A percentile compares a stretch with the other conserved stretches of the same genome.
Evolutionary conservation across 176 grass and related monocot genomes (phyloP).

Genomic region (Oryza glumipatula): DNA sequence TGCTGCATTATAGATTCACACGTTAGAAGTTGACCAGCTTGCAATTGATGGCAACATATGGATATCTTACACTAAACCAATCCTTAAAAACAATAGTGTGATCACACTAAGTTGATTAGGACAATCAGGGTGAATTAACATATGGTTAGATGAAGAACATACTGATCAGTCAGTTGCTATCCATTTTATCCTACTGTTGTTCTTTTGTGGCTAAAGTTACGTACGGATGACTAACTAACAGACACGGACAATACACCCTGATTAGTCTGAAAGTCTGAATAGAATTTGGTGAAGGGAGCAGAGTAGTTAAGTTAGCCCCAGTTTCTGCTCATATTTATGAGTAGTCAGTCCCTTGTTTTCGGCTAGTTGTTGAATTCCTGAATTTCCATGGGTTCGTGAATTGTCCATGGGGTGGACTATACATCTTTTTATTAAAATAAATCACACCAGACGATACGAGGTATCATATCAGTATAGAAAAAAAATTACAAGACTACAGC

Average conservation of each 20-base stretch:
- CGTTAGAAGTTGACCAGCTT: constrained; percentile 25
- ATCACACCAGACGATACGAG: no score
- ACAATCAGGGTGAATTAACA: neutral
- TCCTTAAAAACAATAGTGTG: neutral
- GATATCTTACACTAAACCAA: neutral
- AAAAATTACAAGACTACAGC: no score
- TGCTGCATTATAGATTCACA: neutral
- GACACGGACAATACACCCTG: neutral
- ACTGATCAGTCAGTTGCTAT: neutral
- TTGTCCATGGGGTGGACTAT: neutral
- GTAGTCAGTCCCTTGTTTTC: neutral
- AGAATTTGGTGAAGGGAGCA: neutral
- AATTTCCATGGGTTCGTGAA: neutral
- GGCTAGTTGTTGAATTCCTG: neutral
- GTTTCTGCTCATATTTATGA: neutral
- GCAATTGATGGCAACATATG: neutral
- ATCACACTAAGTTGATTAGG: neutral
- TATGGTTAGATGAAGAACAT: neutral
- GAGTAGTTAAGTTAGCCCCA: neutral
- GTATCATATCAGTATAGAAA: no score
- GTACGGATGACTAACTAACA: constrained; percentile 3
- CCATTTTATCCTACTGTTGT: neutral
- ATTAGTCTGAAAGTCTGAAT: neutral
- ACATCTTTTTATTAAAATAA: neutral
- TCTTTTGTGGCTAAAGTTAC: constrained; percentile 25